Percentiles rank a stretch among this genome's conserved stretches.
Evolutionary conservation across 176 grass and related monocot species (phyloP).

Genomic region (Paspalum vaginatum): DNA sequence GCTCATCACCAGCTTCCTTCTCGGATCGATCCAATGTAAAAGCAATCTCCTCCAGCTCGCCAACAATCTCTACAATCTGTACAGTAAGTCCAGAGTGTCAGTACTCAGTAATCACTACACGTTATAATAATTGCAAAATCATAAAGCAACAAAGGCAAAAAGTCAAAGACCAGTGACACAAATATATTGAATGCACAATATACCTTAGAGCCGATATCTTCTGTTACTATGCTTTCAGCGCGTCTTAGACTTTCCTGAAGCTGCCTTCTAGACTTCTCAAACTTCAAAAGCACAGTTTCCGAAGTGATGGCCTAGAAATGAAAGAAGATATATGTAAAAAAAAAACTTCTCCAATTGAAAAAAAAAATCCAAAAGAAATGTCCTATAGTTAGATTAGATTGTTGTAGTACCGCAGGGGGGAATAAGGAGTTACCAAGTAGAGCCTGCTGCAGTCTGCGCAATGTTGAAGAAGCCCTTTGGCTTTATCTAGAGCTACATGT

Average conservation of each 20-base stretch:
- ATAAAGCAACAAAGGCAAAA: slow-evolving; percentile 13
- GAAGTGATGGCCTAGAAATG: slow-evolving; percentile 84
- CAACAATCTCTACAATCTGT: slow-evolving; percentile 82
- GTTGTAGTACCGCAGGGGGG: neutral
- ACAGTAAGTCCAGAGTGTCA: slow-evolving; percentile 22
- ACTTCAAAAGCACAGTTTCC: slow-evolving; percentile 88
- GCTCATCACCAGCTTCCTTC: slow-evolving; percentile 93
- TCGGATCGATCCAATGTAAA: slow-evolving; percentile 86
- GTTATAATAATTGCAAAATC: neutral
- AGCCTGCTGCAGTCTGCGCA: slow-evolving; percentile 93
- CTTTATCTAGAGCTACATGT: slow-evolving; percentile 90
- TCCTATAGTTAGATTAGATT: neutral
- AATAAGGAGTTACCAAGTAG: slow-evolving; percentile 69
- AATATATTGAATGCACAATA: slow-evolving; percentile 17
- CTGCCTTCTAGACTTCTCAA: slow-evolving; percentile 78
- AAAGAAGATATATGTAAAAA: slow-evolving; percentile 31
- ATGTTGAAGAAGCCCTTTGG: slow-evolving; percentile 86
- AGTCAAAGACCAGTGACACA: neutral
- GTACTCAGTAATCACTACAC: slow-evolving; percentile 16
- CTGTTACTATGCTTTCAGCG: slow-evolving; percentile 75
- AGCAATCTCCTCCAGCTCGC: slow-evolving; percentile 71
- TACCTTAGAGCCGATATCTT: slow-evolving; percentile 94
- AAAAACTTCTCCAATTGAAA: neutral
- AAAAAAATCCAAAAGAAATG: slow-evolving; percentile 11
- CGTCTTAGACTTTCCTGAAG: slow-evolving; percentile 90